phyloP scores from a whole-genome alignment of 176 grass and related monocot species.

The Zea luxurians region DNA sequence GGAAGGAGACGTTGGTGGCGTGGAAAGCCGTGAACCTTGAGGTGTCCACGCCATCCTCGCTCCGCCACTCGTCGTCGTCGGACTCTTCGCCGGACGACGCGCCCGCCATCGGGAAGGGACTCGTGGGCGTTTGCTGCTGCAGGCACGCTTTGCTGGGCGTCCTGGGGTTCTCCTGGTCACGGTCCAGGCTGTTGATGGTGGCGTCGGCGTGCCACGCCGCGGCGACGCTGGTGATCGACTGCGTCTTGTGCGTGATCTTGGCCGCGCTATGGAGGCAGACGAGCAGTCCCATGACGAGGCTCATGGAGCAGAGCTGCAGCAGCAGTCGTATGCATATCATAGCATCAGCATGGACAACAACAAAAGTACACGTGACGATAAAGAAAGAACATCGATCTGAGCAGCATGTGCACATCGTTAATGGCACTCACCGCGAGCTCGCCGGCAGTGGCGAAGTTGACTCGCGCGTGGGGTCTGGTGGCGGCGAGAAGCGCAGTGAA shows the following conservation, averaged over 20 bases:
- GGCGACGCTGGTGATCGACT: constrained; percentile 80
- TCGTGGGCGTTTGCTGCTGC: constrained; percentile 11
- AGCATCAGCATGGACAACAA: neutral
- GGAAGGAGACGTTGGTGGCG: constrained; percentile 60
- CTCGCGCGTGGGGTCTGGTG: constrained; percentile 57
- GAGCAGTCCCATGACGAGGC: constrained; percentile 69
- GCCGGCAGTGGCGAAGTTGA: constrained; percentile 66
- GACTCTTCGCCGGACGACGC: constrained; percentile 21
- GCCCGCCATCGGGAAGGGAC: neutral
- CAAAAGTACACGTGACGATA: neutral
- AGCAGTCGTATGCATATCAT: neutral
- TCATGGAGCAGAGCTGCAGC: constrained; percentile 69
- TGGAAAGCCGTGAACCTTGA: constrained; percentile 40
- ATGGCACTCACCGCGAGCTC: constrained; percentile 66
- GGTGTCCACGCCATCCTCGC: constrained; percentile 54
- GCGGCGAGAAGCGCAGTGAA: constrained; percentile 65
- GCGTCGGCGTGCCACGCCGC: constrained; percentile 82
- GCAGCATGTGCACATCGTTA: neutral
- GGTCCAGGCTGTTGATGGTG: constrained; percentile 56
- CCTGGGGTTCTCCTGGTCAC: constrained; percentile 51
- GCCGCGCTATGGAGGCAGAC: constrained; percentile 84
- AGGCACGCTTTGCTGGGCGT: constrained; percentile 39
- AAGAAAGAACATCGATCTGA: neutral
- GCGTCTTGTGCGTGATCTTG: constrained; percentile 94
- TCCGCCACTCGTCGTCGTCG: constrained; percentile 32